Conservation (phyloP, 768 basidiomycete species). For the Termitomyces sp. region DNA sequence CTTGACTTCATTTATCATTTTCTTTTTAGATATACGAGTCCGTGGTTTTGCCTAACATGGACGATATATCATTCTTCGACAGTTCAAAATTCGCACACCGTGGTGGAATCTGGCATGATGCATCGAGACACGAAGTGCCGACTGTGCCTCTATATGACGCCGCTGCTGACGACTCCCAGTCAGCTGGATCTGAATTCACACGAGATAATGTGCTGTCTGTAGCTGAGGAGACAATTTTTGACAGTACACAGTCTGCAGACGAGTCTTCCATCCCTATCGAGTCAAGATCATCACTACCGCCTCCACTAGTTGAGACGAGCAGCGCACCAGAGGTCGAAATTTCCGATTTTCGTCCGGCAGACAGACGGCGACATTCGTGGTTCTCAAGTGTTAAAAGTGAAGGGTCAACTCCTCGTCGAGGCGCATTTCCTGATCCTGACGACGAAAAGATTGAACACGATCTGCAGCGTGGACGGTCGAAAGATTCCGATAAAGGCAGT, state of each 20-base stretch:
- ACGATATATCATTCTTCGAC: slow-evolving; percentile 95
- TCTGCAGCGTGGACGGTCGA: slow-evolving; percentile 31
- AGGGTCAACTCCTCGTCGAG: slow-evolving; percentile 22
- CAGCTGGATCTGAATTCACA: slow-evolving; percentile 32
- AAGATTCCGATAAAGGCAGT: slow-evolving; percentile 22
- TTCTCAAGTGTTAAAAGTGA: slow-evolving; percentile 42
- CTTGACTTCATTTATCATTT: slow-evolving; percentile 2
- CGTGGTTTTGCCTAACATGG: slow-evolving; percentile 95
- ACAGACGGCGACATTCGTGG: slow-evolving; percentile 51
- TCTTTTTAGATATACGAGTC: slow-evolving; percentile 81
- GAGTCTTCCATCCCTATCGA: slow-evolving; percentile 11
- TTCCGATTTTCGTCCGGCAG: slow-evolving; percentile 18
- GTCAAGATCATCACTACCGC: background rate
- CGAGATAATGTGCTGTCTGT: slow-evolving; percentile 15
- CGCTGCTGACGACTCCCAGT: slow-evolving; percentile 22
- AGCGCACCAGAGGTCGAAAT: slow-evolving; percentile 9
- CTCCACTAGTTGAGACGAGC: slow-evolving; percentile 5
- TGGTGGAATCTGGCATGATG: slow-evolving; percentile 88
- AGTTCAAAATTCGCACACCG: slow-evolving; percentile 57
- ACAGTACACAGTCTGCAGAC: slow-evolving; percentile 15
- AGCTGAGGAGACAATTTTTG: background rate
- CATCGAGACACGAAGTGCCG: slow-evolving; percentile 40
- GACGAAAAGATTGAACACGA: slow-evolving; percentile 19
- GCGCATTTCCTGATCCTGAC: slow-evolving; percentile 13
- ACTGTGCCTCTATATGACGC: slow-evolving; percentile 13